Conservation (phyloP, 192 early-diverging fungal species). For the Obelidium mucronatum region DNA sequence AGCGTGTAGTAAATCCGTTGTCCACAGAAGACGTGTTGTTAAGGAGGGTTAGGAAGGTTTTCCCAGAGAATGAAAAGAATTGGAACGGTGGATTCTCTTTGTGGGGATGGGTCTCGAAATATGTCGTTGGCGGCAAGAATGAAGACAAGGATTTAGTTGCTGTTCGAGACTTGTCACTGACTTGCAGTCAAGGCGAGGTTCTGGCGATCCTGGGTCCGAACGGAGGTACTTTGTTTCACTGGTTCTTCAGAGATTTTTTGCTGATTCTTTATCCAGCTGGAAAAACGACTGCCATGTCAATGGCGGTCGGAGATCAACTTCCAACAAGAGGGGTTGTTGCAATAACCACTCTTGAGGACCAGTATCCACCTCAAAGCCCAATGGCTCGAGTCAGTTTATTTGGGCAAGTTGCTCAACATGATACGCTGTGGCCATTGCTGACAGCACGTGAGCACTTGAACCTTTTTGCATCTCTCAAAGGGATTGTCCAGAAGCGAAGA, state of each 20-base stretch:
- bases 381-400: conserved; percentile 23
- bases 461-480: conserved; percentile 47
- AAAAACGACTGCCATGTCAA: conserved; percentile 49
- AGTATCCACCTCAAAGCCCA: conserved; percentile 27
- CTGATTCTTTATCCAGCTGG: conserved; percentile 39
- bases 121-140: background rate
- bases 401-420: conserved; percentile 45
- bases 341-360: conserved; percentile 32
- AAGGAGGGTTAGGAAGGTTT: conserved; percentile 36
- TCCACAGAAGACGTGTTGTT: conserved; percentile 41
- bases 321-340: conserved; percentile 43
- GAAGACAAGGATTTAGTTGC: conserved; percentile 44
- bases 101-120: conserved; percentile 21
- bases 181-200: conserved; percentile 46
- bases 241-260: conserved; percentile 1
- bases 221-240: conserved; percentile 11
- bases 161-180: conserved; percentile 67
- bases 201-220: conserved; percentile 48
- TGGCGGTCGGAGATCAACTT: conserved; percentile 41
- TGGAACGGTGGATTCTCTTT: background rate
- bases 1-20: conserved; percentile 30
- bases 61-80: background rate
- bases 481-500: conserved; percentile 15
- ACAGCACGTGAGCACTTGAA: conserved; percentile 50
- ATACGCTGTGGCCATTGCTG: conserved; percentile 49